Evolutionary conservation across 352 stramenopile genomes (phyloP).

Genomic region (Pythium plurisporium): DNA sequence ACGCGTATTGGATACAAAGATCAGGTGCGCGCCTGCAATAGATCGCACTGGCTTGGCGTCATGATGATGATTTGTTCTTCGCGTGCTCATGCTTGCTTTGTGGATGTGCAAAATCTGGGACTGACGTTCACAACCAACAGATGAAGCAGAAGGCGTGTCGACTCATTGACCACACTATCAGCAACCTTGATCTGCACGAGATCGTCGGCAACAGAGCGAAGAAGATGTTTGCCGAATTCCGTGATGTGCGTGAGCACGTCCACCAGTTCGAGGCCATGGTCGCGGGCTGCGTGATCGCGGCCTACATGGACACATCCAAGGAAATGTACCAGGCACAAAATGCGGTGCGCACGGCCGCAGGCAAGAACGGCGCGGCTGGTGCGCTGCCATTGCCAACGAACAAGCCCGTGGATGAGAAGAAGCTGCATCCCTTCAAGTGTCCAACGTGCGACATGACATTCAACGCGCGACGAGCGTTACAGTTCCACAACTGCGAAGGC

Average conservation of each 20-base stretch:
- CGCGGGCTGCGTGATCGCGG: conserved; percentile 82
- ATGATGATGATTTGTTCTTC: background rate
- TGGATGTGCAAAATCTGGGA: background rate
- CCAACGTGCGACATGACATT: conserved; percentile 82
- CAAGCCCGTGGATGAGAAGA: conserved; percentile 86
- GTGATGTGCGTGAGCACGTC: conserved; percentile 93
- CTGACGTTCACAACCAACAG: conserved; percentile 28
- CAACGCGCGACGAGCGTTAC: conserved; percentile 76
- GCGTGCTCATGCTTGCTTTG: conserved; percentile 1
- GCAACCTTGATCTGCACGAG: conserved; percentile 93
- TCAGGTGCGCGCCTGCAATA: conserved; percentile 62
- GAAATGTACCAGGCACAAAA: conserved; percentile 86
- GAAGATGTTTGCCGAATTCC: conserved; percentile 96
- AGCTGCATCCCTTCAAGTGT: conserved; percentile 82
- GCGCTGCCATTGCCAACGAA: conserved; percentile 49
- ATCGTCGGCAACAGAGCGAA: conserved; percentile 93
- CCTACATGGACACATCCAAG: conserved; percentile 83
- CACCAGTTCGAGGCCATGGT: conserved; percentile 94
- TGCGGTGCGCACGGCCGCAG: conserved; percentile 56
- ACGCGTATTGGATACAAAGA: conserved; percentile 98
- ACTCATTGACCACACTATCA: conserved; percentile 90
- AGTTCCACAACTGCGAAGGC: conserved; percentile 80
- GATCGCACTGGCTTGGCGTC: background rate
- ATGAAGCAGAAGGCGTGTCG: conserved; percentile 92
- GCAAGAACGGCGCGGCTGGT: conserved; percentile 45